These are phyloP conservation scores for Calonectria montana DNA, from an alignment of 2,329 filamentous ascomycete genomes.

Conservation along the genomic window DNA sequence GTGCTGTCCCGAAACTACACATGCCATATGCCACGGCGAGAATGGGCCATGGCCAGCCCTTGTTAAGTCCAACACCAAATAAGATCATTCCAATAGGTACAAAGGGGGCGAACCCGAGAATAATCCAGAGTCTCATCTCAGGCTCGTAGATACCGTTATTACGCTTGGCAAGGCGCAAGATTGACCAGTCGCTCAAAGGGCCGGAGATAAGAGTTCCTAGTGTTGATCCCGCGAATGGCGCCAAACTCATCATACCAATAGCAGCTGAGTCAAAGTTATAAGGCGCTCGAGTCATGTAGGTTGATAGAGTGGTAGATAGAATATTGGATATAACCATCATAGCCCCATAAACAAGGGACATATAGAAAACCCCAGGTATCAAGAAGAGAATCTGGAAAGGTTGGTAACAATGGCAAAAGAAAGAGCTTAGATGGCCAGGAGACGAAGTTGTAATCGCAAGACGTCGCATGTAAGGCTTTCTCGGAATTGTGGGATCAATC, in stretches of 20 bases:
- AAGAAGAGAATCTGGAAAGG: slow-evolving; percentile 15
- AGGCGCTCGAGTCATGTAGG: slow-evolving; percentile 32
- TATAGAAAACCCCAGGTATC: slow-evolving; percentile 22
- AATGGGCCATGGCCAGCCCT: slow-evolving; percentile 6
- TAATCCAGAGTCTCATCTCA: slow-evolving; percentile 50
- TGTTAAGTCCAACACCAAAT: slow-evolving; percentile 11
- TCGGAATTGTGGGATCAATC: slow-evolving; percentile 21
- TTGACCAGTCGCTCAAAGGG: slow-evolving; percentile 50
- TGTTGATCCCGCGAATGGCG: slow-evolving; percentile 49
- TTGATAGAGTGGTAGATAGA: neutral
- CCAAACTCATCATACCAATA: slow-evolving; percentile 41
- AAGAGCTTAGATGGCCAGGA: neutral
- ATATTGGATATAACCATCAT: slow-evolving; percentile 8
- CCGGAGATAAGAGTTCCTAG: slow-evolving; percentile 52
- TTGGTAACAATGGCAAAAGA: slow-evolving; percentile 24
- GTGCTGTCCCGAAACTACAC: slow-evolving; percentile 8
- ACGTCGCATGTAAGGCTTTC: slow-evolving; percentile 23
- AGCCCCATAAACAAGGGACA: slow-evolving; percentile 14
- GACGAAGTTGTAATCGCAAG: slow-evolving; percentile 9
- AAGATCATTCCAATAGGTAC: neutral
- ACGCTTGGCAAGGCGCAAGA: slow-evolving; percentile 48
- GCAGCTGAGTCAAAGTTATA: slow-evolving; percentile 43
- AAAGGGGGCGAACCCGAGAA: neutral
- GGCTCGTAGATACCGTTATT: slow-evolving; percentile 56
- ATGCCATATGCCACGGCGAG: slow-evolving; percentile 1